Evolutionary conservation across 2,329 filamentous ascomycete genomes (phyloP).

Genomic region (Fusarium bulbicola): DNA sequence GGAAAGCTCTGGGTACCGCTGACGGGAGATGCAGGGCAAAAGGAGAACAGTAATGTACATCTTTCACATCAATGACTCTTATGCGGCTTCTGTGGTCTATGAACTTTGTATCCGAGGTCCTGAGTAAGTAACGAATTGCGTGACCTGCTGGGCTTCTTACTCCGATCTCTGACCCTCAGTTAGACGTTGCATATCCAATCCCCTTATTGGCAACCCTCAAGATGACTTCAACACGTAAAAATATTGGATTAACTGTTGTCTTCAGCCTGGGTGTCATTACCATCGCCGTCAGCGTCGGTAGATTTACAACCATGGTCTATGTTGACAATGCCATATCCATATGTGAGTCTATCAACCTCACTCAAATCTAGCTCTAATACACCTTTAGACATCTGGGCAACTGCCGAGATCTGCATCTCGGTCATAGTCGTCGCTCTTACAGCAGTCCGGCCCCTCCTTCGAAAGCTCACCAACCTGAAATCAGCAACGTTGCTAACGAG

Average conservation of each 20-base stretch:
- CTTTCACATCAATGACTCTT: slow-evolving; percentile 1
- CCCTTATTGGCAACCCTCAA: not conserved
- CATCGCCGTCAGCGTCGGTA: not conserved
- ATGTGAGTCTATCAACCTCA: fast-evolving
- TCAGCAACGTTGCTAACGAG: not conserved
- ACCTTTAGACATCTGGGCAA: not conserved
- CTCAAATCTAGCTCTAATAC: fast-evolving
- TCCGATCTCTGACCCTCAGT: not conserved
- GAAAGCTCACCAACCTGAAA: not conserved
- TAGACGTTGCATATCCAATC: not conserved
- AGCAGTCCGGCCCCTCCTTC: not conserved
- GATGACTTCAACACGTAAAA: not conserved
- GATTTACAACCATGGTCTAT: slow-evolving; percentile 1
- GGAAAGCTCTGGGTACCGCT: fast-evolving
- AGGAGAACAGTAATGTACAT: not conserved
- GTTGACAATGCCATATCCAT: slow-evolving; percentile 8
- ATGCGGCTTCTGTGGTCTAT: slow-evolving; percentile 11
- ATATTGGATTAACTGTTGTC: not conserved
- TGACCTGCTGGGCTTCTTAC: fast-evolving
- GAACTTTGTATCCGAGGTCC: not conserved
- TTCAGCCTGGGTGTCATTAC: not conserved
- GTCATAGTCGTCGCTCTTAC: slow-evolving; percentile 5
- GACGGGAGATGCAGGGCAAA: not conserved
- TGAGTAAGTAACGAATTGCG: not conserved
- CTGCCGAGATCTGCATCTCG: slow-evolving; percentile 6